phyloP scores from a whole-genome alignment of 345 rosid genomes.

The Mallotus nudiflorus region DNA sequence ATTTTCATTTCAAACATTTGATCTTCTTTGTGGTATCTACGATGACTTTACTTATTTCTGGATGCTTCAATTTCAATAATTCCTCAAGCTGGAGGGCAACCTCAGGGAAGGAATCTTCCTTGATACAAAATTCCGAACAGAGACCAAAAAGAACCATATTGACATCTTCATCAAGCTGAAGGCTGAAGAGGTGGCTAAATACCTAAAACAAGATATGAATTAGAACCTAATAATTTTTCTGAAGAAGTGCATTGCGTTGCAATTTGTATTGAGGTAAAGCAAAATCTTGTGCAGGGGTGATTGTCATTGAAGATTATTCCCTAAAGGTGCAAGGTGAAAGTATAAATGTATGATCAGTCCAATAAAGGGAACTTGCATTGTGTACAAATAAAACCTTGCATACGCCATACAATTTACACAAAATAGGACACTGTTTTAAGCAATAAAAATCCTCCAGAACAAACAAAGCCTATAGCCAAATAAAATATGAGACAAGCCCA shows the following conservation, averaged over 20 bases:
- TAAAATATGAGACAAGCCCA: neutral
- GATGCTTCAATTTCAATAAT: conserved; percentile 50
- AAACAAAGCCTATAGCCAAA: neutral
- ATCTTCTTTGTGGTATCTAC: conserved; percentile 61
- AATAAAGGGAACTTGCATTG: no score
- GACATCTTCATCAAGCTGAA: conserved; percentile 84
- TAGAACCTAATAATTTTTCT: neutral
- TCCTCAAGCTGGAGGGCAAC: conserved; percentile 50
- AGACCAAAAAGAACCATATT: conserved; percentile 73
- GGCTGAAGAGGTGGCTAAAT: conserved; percentile 63
- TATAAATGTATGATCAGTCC: neutral
- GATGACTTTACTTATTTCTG: conserved; percentile 57
- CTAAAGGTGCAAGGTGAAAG: neutral
- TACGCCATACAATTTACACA: no score
- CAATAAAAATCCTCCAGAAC: no score
- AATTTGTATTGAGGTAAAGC: neutral
- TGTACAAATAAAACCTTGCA: no score
- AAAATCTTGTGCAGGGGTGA: neutral
- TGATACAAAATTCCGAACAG: conserved; percentile 42
- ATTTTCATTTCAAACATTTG: conserved; percentile 45
- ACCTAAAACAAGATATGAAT: conserved; percentile 38
- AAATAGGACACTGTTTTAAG: no score
- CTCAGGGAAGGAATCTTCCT: conserved; percentile 44
- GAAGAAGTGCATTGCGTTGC: neutral
- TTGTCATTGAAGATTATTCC: neutral